Conservation (phyloP, 1,139 yeast species). For the Zygoascus meyerae region DNA sequence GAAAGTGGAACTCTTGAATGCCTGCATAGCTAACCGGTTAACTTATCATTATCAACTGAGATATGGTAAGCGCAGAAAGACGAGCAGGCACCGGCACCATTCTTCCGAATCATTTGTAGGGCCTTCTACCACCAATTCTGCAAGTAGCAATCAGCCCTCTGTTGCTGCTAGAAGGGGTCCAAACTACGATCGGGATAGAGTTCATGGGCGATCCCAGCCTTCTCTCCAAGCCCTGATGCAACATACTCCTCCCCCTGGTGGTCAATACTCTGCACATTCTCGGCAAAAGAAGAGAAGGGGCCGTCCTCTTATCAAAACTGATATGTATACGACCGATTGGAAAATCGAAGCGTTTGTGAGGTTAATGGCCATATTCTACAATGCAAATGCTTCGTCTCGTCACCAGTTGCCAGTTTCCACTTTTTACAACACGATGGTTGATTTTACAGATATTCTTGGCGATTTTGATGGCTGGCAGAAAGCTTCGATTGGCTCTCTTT, state of each 20-base stretch:
- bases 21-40: conserved; percentile 36
- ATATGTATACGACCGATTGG: conserved; percentile 78
- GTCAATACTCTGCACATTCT: background rate
- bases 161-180: conserved; percentile 4
- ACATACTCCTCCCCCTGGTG: conserved; percentile 3
- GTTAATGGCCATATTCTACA: conserved; percentile 49
- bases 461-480: conserved; percentile 84
- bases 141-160: background rate
- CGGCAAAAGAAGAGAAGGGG: conserved; percentile 17
- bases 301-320: conserved; percentile 36
- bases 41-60: conserved; percentile 18
- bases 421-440: conserved; percentile 79
- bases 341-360: conserved; percentile 62
- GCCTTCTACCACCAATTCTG: background rate
- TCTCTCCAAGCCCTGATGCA: conserved; percentile 7
- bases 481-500: background rate
- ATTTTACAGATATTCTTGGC: conserved; percentile 63
- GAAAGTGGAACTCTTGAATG: conserved; percentile 35
- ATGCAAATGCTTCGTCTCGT: conserved; percentile 44
- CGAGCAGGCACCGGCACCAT: background rate
- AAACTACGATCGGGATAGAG: background rate
- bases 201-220: conserved; percentile 1
- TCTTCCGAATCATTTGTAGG: background rate
- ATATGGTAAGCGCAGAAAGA: conserved; percentile 1
- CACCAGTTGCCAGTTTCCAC: conserved; percentile 42